Conservation (phyloP, 805 yeast species). For the Myxozyma monticola region DNA sequence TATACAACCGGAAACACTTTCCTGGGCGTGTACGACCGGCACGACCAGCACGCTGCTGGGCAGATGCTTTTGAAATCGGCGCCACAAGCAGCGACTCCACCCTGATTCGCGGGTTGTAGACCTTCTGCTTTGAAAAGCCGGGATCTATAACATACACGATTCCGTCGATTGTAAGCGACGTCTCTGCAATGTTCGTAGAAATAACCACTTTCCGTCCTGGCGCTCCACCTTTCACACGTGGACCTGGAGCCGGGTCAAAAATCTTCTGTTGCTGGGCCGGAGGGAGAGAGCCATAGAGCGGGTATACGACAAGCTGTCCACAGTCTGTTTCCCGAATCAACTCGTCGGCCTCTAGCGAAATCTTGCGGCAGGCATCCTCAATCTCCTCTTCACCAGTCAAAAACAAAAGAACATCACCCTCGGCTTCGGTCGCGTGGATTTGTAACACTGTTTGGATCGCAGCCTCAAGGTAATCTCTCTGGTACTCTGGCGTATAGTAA, state of each 20-base stretch:
- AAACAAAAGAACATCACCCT: slow-evolving; percentile 84
- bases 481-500: slow-evolving; percentile 94
- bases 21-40: slow-evolving; percentile 99
- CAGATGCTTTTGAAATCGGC: slow-evolving; percentile 95
- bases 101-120: slow-evolving; percentile 92
- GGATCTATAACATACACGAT: slow-evolving; percentile 97
- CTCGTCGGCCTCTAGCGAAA: slow-evolving; percentile 84
- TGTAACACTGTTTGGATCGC: slow-evolving; percentile 94
- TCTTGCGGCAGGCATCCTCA: slow-evolving; percentile 92
- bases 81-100: slow-evolving; percentile 92
- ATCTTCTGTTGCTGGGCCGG: slow-evolving; percentile 94
- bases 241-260: slow-evolving; percentile 84
- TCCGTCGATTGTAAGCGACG: slow-evolving; percentile 96
- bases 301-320: slow-evolving; percentile 88
- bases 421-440: slow-evolving; percentile 94
- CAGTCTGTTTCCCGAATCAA: slow-evolving; percentile 82
- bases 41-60: slow-evolving; percentile 99
- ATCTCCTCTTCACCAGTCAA: slow-evolving; percentile 97
- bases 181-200: slow-evolving; percentile 95
- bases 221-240: slow-evolving; percentile 69
- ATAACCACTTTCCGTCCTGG: slow-evolving; percentile 95
- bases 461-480: slow-evolving; percentile 90
- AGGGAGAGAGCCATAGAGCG: slow-evolving; percentile 93
- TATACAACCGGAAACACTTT: slow-evolving; percentile 92
- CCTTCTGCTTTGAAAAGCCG: slow-evolving; percentile 95